Conservation (phyloP, 1,284 basidiomycete species). For the Chalciporus sp. region DNA sequence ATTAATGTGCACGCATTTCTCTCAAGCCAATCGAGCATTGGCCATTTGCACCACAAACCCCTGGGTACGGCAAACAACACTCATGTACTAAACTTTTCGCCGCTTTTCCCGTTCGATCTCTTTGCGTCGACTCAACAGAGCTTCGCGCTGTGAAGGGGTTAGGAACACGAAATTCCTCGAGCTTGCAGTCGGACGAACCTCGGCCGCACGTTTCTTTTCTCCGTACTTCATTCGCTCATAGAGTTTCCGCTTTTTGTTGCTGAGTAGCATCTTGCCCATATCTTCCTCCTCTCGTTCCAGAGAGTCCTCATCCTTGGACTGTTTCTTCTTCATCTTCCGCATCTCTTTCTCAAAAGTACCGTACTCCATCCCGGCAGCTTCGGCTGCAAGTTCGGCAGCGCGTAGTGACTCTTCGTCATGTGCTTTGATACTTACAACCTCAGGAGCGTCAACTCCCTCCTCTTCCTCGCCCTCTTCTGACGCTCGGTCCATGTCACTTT, state of each 20-base stretch:
- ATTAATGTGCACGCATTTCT: neutral
- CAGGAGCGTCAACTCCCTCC: conserved; percentile 43
- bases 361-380: conserved; percentile 86
- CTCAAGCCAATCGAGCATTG: neutral
- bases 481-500: conserved; percentile 42
- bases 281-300: conserved; percentile 67
- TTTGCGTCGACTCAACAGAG: conserved; percentile 61
- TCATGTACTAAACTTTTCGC: conserved; percentile 30
- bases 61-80: neutral
- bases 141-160: conserved; percentile 49
- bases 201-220: conserved; percentile 76
- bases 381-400: conserved; percentile 92
- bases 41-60: neutral
- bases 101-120: conserved; percentile 61
- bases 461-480: conserved; percentile 38
- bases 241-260: conserved; percentile 94
- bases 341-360: conserved; percentile 83
- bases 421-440: conserved; percentile 51
- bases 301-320: conserved; percentile 35
- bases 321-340: conserved; percentile 65
- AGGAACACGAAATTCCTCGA: conserved; percentile 6
- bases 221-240: conserved; percentile 96
- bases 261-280: conserved; percentile 99
- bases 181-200: conserved; percentile 59
- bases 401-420: conserved; percentile 75